Conservation (phyloP, 805 yeast species). For the Nematodospora valgi region DNA sequence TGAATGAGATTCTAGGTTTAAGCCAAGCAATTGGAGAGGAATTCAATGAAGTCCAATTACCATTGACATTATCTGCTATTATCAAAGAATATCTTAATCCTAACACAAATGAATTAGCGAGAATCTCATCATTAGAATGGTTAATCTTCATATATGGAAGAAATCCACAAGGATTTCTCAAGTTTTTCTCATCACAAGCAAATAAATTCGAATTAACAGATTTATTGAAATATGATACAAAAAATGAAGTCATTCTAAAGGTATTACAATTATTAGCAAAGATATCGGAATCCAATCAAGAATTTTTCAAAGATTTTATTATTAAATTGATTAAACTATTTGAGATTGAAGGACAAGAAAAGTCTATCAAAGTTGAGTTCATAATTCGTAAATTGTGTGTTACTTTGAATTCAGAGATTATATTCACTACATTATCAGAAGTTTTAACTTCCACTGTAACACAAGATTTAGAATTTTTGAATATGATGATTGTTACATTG, state of each 20-base stretch:
- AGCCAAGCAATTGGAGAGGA: slow-evolving; percentile 38
- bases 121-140: slow-evolving; percentile 89
- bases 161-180: slow-evolving; percentile 38
- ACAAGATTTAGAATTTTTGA: slow-evolving; percentile 62
- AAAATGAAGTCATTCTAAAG: slow-evolving; percentile 73
- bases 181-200: slow-evolving; percentile 13
- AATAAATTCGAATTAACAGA: slow-evolving; percentile 59
- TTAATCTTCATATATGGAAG: slow-evolving; percentile 73
- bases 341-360: slow-evolving; percentile 56
- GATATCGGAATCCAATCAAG: slow-evolving; percentile 72
- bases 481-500: slow-evolving; percentile 80
- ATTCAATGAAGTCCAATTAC: slow-evolving; percentile 36
- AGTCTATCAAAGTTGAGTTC: slow-evolving; percentile 49
- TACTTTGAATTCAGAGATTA: slow-evolving; percentile 75
- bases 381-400: slow-evolving; percentile 82
- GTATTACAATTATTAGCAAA: slow-evolving; percentile 71
- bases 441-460: slow-evolving; percentile 42
- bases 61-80: slow-evolving; percentile 63
- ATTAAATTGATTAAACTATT: slow-evolving; percentile 66
- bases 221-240: slow-evolving; percentile 70
- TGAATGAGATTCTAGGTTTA: slow-evolving; percentile 39
- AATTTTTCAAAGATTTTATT: slow-evolving; percentile 73
- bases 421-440: slow-evolving; percentile 75
- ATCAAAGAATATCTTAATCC: slow-evolving; percentile 53
- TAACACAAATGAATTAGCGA: slow-evolving; percentile 61